These are phyloP conservation scores for Acorus calamus DNA, from an alignment of 106 monocot species.

Conservation along the genomic window DNA sequence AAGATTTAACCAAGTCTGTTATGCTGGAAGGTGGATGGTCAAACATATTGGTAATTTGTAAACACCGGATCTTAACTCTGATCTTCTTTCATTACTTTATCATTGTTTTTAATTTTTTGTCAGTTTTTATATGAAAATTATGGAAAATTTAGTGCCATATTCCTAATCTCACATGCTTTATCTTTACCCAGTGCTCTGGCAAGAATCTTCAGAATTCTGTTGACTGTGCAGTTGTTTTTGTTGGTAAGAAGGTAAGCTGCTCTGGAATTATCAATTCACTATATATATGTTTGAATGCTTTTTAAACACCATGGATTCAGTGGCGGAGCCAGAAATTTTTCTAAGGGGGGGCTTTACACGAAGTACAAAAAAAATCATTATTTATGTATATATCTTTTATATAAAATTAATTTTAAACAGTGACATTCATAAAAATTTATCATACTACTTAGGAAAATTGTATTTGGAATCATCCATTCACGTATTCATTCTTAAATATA, in stretches of 20 bases:
- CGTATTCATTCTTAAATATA: no score
- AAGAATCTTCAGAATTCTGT: constrained; percentile 27
- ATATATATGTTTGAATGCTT: no score
- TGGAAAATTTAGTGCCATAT: not conserved
- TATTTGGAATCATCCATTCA: no score
- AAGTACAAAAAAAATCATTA: no score
- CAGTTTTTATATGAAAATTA: not conserved
- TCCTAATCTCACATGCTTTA: not conserved
- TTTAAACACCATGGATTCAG: no score
- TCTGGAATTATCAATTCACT: not conserved
- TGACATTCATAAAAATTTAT: no score
- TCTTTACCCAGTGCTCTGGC: constrained; percentile 48
- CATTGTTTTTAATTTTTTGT: not conserved
- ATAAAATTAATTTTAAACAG: no score
- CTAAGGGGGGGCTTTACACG: no score
- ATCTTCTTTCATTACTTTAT: constrained; percentile 1
- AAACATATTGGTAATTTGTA: constrained; percentile 50
- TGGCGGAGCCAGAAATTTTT: no score
- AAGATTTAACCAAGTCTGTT: constrained; percentile 62
- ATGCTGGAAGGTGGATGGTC: constrained; percentile 89
- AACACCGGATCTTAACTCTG: not conserved
- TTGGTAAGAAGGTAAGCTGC: constrained; percentile 65
- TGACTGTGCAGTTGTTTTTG: constrained; percentile 73
- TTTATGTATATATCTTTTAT: no score
- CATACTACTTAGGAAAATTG: no score